phyloP scores from a whole-genome alignment of 176 grass and related monocot species.

The Oryza australiensis region DNA sequence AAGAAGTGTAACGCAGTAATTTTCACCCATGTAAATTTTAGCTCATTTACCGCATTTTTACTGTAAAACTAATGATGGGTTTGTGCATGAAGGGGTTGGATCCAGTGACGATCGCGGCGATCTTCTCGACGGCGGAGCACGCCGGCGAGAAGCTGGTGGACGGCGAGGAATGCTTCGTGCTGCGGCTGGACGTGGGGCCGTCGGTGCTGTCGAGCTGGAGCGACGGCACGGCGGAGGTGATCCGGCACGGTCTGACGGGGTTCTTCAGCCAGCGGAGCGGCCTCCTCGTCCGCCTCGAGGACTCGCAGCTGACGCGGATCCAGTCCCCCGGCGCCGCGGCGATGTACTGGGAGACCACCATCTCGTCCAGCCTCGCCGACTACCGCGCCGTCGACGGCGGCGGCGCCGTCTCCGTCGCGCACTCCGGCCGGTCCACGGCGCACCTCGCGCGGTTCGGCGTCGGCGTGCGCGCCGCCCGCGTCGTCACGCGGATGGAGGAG shows the following conservation, averaged over 20 bases:
- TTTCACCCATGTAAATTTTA: not conserved
- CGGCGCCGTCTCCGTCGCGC: constrained; percentile 62
- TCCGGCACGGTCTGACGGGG: constrained; percentile 82
- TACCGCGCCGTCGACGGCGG: constrained; percentile 77
- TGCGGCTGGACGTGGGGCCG: constrained; percentile 68
- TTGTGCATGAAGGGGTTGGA: constrained; percentile 63
- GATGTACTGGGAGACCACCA: constrained; percentile 98
- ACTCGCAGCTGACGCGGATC: constrained; percentile 90
- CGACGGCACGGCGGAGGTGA: constrained; percentile 89
- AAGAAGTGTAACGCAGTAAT: not conserved
- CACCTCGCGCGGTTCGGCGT: constrained; percentile 88
- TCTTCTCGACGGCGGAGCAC: constrained; percentile 82
- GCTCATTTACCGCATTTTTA: not conserved
- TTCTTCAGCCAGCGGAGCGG: constrained; percentile 99
- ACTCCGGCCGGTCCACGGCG: constrained; percentile 67
- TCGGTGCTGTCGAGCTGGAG: constrained; percentile 81
- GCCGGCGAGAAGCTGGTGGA: constrained; percentile 89
- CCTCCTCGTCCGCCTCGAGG: constrained; percentile 72
- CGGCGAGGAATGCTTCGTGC: constrained; percentile 90
- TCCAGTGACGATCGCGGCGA: constrained; percentile 74
- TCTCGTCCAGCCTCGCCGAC: constrained; percentile 57
- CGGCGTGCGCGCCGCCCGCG: constrained; percentile 64
- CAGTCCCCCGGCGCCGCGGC: constrained; percentile 83
- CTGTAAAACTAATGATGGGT: not conserved
- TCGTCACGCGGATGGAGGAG: constrained; percentile 93